Evolutionary conservation across 208 protist genomes (phyloP).

Genomic region (Leishmania amazonensis): DNA sequence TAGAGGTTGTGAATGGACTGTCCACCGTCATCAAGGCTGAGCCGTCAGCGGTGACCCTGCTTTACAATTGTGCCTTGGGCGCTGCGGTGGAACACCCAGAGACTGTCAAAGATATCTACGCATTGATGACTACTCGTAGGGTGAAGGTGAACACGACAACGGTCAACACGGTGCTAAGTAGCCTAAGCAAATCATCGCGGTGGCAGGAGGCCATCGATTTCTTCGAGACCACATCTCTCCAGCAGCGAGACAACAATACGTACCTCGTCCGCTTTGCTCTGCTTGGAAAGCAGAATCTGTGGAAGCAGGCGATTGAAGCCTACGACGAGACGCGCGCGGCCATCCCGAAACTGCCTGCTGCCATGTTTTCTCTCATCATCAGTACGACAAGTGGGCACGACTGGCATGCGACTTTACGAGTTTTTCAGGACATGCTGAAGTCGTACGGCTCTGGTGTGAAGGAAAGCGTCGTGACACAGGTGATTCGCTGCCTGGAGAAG

Average conservation of each 20-base stretch:
- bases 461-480: conserved; percentile 76
- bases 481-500: conserved; percentile 72
- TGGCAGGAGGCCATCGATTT: conserved; percentile 71
- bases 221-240: conserved; percentile 40
- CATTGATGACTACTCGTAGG: conserved; percentile 47
- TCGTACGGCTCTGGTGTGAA: conserved; percentile 69
- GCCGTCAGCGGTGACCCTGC: conserved; percentile 65
- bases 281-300: conserved; percentile 64
- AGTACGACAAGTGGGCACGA: conserved; percentile 56
- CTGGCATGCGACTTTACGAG: conserved; percentile 62
- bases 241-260: conserved; percentile 67
- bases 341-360: conserved; percentile 49
- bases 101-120: conserved; percentile 45
- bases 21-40: conserved; percentile 29
- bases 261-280: conserved; percentile 81
- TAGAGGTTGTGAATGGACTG: conserved; percentile 45
- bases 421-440: conserved; percentile 80
- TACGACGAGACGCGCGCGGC: conserved; percentile 56
- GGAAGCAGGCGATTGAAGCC: conserved; percentile 56
- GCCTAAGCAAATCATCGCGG: conserved; percentile 49
- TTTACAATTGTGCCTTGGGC: conserved; percentile 89
- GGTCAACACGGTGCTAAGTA: conserved; percentile 81
- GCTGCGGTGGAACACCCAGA: conserved; percentile 70
- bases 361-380: conserved; percentile 74
- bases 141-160: conserved; percentile 75